phyloP scores from a whole-genome alignment of 23 red algal species.

The Gracilaria gracilis region DNA sequence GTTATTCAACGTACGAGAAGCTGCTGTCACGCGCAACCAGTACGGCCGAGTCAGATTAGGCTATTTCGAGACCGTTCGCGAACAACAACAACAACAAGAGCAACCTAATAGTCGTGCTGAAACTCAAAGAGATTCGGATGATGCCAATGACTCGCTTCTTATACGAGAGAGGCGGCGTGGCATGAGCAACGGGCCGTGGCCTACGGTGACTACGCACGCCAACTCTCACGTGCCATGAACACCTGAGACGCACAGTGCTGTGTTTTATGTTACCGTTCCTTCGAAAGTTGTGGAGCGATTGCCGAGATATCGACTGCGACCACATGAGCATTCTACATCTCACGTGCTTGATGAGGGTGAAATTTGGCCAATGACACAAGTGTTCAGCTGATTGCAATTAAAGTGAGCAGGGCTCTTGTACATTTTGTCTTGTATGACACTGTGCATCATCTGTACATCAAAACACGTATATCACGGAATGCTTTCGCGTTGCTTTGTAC shows the following conservation, averaged over 20 bases:
- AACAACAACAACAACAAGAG: neutral
- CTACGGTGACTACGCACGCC: conserved; percentile 13
- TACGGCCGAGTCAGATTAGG: conserved; percentile 35
- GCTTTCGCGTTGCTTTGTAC: neutral
- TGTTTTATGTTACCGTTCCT: conserved; percentile 48
- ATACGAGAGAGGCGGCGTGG: conserved; percentile 34
- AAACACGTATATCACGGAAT: neutral
- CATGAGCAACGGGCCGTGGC: conserved; percentile 56
- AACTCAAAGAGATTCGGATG: neutral
- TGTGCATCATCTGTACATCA: neutral
- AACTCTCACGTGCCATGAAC: conserved; percentile 51
- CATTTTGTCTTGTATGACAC: neutral
- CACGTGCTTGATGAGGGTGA: neutral
- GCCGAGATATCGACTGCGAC: conserved; percentile 17
- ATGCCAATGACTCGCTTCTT: neutral
- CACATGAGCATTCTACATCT: neutral
- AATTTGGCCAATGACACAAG: conserved; percentile 9
- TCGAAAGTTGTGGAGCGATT: conserved; percentile 7
- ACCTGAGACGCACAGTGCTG: conserved; percentile 40
- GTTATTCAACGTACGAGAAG: conserved; percentile 28
- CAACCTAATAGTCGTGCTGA: too few species aligned
- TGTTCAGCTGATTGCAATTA: conserved; percentile 12
- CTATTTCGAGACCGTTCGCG: conserved; percentile 20
- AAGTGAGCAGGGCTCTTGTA: neutral
- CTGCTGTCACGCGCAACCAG: conserved; percentile 38